These are phyloP conservation scores for Phycomyces blakesleeanus DNA, from an alignment of 192 early-diverging fungal species.

Conservation along the genomic window DNA sequence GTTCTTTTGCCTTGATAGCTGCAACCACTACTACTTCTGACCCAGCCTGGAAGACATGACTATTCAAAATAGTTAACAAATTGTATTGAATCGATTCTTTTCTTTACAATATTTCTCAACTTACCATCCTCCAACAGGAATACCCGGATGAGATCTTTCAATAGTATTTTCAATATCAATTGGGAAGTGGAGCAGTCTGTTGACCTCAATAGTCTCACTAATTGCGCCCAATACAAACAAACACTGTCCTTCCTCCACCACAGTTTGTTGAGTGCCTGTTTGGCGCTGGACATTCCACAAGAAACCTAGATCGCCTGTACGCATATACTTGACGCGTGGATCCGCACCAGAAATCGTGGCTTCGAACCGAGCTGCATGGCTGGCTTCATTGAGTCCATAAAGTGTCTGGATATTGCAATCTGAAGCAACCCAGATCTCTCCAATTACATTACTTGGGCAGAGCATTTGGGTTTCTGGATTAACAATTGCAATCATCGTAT, in stretches of 20 bases:
- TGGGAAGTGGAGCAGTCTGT: constrained; percentile 71
- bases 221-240: constrained; percentile 77
- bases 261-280: constrained; percentile 24
- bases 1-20: constrained; percentile 11
- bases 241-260: constrained; percentile 57
- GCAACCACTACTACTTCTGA: constrained; percentile 13
- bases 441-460: constrained; percentile 65
- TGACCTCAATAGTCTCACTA: constrained; percentile 64
- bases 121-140: constrained; percentile 50
- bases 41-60: constrained; percentile 11
- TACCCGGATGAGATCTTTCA: constrained; percentile 57
- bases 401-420: constrained; percentile 50
- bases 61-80: background rate
- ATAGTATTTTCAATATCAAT: constrained; percentile 71
- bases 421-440: constrained; percentile 85
- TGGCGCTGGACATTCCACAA: constrained; percentile 61
- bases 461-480: constrained; percentile 70
- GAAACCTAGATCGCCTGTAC: constrained; percentile 83
- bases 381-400: constrained; percentile 37
- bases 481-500: constrained; percentile 82
- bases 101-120: background rate
- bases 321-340: constrained; percentile 59
- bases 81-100: too few relatives aligned
- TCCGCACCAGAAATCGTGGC: constrained; percentile 58
- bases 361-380: constrained; percentile 36